A percentile compares a stretch with the other conserved stretches of the same genome.
Evolutionary conservation across 2,329 filamentous ascomycete species (phyloP).

Genomic region (Xylariales sp.): DNA sequence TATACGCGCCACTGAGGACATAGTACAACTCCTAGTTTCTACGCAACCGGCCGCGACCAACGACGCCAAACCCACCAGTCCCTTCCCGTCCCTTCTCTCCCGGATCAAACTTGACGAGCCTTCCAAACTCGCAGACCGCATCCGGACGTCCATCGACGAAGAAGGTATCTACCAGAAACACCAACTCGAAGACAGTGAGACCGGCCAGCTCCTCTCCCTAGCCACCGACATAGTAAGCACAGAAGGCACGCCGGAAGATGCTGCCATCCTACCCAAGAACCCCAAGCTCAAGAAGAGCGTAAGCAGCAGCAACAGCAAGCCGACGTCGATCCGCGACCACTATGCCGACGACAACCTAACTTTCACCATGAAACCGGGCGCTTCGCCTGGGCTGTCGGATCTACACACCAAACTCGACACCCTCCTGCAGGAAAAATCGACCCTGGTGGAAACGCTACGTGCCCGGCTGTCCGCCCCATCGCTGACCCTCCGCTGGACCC

Average conservation of each 20-base stretch:
- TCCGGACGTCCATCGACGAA: constrained; percentile 81
- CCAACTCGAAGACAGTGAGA: constrained; percentile 67
- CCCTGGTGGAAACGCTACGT: constrained; percentile 58
- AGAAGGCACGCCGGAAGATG: constrained; percentile 58
- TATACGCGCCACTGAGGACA: constrained; percentile 66
- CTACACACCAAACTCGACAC: constrained; percentile 65
- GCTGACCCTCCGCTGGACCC: constrained; percentile 79
- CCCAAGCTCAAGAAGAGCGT: constrained; percentile 31
- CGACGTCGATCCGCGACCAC: constrained; percentile 46
- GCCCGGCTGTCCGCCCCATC: constrained; percentile 55
- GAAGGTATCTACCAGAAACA: constrained; percentile 82
- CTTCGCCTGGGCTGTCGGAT: constrained; percentile 59
- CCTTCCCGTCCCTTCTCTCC: constrained; percentile 21
- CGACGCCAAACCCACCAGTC: background rate
- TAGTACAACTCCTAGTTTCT: constrained; percentile 46
- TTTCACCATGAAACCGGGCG: constrained; percentile 63
- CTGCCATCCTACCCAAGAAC: constrained; percentile 50
- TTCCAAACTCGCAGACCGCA: constrained; percentile 62
- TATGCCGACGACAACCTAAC: constrained; percentile 56
- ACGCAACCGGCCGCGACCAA: background rate
- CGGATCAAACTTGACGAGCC: constrained; percentile 66
- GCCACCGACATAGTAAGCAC: constrained; percentile 66
- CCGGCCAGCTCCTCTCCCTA: constrained; percentile 64
- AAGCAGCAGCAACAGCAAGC: constrained; percentile 21
- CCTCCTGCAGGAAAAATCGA: constrained; percentile 55